Conservation (phyloP, 1,284 basidiomycete species). For the Pseudozyma tsukubaensis region DNA sequence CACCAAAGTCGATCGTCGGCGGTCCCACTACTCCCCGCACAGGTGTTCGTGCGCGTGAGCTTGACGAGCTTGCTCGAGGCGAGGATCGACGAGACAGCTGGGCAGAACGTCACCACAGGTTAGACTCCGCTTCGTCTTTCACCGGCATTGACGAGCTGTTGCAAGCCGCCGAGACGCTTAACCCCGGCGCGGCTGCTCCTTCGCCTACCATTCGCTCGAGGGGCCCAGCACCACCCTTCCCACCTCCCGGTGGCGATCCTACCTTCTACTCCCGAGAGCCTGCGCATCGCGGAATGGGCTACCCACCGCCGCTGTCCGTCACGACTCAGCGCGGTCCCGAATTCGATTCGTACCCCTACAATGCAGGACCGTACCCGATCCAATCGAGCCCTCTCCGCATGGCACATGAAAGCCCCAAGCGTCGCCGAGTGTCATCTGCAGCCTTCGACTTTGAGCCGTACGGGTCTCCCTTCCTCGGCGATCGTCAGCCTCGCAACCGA, state of each 20-base stretch:
- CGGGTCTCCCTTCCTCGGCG: conserved; percentile 47
- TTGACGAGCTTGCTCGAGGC: conserved; percentile 33
- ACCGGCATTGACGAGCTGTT: conserved; percentile 67
- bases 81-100: conserved; percentile 43
- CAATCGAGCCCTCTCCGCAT: conserved; percentile 48
- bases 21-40: conserved; percentile 43
- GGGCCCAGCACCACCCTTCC: conserved; percentile 21
- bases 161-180: conserved; percentile 66
- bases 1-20: conserved; percentile 39
- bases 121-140: conserved; percentile 51
- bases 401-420: conserved; percentile 63
- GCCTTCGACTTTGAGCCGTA: conserved; percentile 54
- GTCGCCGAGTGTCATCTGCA: conserved; percentile 57
- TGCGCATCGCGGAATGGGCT: conserved; percentile 28
- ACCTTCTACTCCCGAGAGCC: conserved; percentile 34
- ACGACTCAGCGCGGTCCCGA: conserved; percentile 27
- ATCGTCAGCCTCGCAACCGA: conserved; percentile 39
- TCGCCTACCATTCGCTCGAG: conserved; percentile 32
- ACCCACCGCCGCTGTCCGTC: conserved; percentile 34
- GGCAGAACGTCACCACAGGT: conserved; percentile 37
- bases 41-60: conserved; percentile 35
- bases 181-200: conserved; percentile 47
- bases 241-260: conserved; percentile 20
- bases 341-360: conserved; percentile 40
- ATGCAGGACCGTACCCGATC: conserved; percentile 20